phyloP scores from a whole-genome alignment of 495 filamentous ascomycete genomes.

The Staphylotrichum tortipilum region DNA sequence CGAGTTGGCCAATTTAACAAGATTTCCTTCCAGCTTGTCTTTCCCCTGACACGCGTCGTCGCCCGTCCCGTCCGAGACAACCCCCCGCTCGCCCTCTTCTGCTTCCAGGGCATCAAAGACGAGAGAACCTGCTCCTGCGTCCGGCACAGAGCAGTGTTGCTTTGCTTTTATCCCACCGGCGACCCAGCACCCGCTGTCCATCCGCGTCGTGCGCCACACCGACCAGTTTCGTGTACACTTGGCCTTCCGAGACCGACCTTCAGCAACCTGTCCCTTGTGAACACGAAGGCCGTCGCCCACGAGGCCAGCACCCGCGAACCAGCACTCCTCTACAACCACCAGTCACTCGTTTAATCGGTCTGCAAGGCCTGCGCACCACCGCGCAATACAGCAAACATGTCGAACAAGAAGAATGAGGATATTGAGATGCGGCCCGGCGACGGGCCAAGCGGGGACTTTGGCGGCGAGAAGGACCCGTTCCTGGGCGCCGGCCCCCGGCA shows the following conservation, averaged over 20 bases:
- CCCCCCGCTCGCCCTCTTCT: neutral
- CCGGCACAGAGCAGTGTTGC: neutral
- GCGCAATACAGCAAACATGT: slow-evolving; percentile 33
- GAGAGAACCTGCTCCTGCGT: slow-evolving; percentile 1
- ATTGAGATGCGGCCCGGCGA: slow-evolving; percentile 58
- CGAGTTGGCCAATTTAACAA: slow-evolving; percentile 27
- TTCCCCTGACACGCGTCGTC: slow-evolving; percentile 23
- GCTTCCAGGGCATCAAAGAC: neutral
- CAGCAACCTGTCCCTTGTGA: slow-evolving; percentile 2
- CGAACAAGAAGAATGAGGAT: slow-evolving; percentile 80
- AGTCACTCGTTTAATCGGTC: slow-evolving; percentile 20
- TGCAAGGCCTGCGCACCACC: neutral
- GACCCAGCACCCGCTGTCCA: slow-evolving; percentile 5
- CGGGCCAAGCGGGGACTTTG: slow-evolving; percentile 26
- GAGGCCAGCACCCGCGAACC: too few relatives aligned
- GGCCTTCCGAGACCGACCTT: neutral
- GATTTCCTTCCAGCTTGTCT: slow-evolving; percentile 13
- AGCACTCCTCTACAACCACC: neutral
- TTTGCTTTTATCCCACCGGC: neutral
- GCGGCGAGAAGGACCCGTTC: slow-evolving; percentile 50
- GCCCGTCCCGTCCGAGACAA: neutral
- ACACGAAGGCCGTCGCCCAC: too few relatives aligned
- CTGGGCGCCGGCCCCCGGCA: slow-evolving; percentile 35
- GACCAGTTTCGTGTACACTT: neutral
- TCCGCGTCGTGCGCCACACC: slow-evolving; percentile 6